Base-by-base conservation (phyloP, 257 asterid species). In the Solanum bukasovii region DNA sequence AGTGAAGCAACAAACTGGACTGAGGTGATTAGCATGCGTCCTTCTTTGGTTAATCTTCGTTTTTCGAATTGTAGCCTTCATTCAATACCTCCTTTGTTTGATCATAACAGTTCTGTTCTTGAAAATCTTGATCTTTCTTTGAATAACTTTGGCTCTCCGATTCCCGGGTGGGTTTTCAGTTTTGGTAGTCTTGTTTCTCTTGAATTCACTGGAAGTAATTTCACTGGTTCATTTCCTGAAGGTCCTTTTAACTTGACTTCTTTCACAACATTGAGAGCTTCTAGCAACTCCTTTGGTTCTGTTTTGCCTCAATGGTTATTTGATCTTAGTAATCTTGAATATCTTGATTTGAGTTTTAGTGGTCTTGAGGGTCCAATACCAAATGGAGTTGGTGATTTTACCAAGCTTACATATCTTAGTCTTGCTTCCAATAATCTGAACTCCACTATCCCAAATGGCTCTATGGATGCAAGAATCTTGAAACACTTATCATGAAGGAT, bases 231-330 rank as follows among this genome's bases (percentile, higher is more conserved):
- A 31, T 89, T 93, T 42, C 96, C 96, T 2, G 86, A 90, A 71
- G 89, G 91, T 84, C 92, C 4, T 93, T 92, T 86, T 92, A 89
- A 90, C 59, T 90, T 46, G 73, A 90, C 38, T 88, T 84, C 81
- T 93, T 94, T 49, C 85, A 81, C 85, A 9, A 46, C 72, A 87
- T 84, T 93, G 87, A 93, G 92, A n/a, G 92, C 92, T 20, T 90
- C 94, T 59, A 86, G 56, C 85, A 81, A 81, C 38, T 49, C 38
- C 6, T 86, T 92, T 56, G 93, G 93, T 79, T 92, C 91, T 83
- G 74, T 37, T 13, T 94, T 94, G 46, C 94, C 96, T 7, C 65
- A 56, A 16, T 93, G 95, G 95, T 88, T 94, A 65, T 74, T 90
- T 91, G 86, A 90, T 46, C 94, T 93, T 65, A 89, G 87, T 5